Evolutionary conservation across 208 protist genomes (phyloP).

Genomic region (Acanthamoeba rhysodes): DNA sequence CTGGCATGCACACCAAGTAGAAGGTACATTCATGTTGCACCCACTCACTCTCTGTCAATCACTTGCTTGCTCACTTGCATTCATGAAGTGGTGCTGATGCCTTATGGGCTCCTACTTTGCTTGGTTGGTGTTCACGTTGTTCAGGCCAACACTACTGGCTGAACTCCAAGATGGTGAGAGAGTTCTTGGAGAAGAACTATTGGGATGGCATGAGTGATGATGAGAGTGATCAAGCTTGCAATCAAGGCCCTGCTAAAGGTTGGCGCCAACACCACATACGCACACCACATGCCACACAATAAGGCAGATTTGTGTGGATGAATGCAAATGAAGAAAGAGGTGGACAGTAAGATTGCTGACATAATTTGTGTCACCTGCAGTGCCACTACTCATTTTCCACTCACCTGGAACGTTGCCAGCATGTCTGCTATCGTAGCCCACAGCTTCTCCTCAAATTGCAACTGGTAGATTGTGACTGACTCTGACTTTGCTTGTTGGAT

Average conservation of each 20-base stretch:
- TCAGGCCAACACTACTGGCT: slow-evolving; percentile 92
- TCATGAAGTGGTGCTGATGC: neutral
- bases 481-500: no score
- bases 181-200: slow-evolving; percentile 99
- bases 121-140: neutral
- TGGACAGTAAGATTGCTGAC: no score
- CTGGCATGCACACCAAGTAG: slow-evolving; percentile 94
- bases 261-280: slow-evolving; percentile 85
- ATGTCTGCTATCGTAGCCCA: no score
- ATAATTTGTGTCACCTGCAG: no score
- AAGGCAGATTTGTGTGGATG: no score
- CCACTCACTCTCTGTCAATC: neutral
- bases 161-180: slow-evolving; percentile 98
- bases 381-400: no score
- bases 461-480: no score
- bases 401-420: no score
- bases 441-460: no score
- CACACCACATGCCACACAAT: no score
- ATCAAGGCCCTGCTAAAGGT: slow-evolving; percentile 99
- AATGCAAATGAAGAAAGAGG: no score
- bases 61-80: neutral
- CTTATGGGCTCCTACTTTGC: no score
- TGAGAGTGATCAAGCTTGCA: slow-evolving; percentile 97
- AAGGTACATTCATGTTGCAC: slow-evolving; percentile 87
- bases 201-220: slow-evolving; percentile 91